These are phyloP conservation scores for Taiozyma onychis DNA, from an alignment of 1,139 yeast species.

Conservation along the genomic window DNA sequence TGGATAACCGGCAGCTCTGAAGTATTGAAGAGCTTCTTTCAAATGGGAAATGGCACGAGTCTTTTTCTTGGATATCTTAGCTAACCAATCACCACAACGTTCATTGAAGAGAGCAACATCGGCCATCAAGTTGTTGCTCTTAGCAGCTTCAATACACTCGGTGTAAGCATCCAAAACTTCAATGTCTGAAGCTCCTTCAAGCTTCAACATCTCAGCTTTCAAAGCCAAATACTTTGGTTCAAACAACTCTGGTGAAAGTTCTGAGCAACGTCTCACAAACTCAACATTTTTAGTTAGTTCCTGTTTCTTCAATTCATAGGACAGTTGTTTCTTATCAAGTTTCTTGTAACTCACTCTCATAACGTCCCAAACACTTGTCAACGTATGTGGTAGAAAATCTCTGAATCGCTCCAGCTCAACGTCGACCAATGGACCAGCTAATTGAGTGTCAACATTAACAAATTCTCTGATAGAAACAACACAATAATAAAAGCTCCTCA, in stretches of 20 bases:
- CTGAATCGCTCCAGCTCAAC: slow-evolving; percentile 1
- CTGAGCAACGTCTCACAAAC: slow-evolving; percentile 8
- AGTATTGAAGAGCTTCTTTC: slow-evolving; percentile 10
- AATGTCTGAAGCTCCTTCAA: slow-evolving; percentile 26
- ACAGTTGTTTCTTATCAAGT: slow-evolving; percentile 7
- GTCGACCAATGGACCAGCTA: background rate
- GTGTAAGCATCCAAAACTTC: slow-evolving; percentile 42
- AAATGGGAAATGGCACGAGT: slow-evolving; percentile 13
- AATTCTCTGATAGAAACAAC: background rate
- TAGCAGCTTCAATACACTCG: slow-evolving; percentile 38
- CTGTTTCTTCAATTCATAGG: slow-evolving; percentile 2
- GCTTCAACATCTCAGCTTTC: slow-evolving; percentile 12
- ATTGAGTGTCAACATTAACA: background rate
- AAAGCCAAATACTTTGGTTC: slow-evolving; percentile 8
- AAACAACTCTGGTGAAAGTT: slow-evolving; percentile 9
- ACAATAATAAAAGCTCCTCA: slow-evolving; percentile 11
- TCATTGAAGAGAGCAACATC: slow-evolving; percentile 41
- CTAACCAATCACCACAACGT: slow-evolving; percentile 44
- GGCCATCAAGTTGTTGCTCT: slow-evolving; percentile 28
- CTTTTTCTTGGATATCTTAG: slow-evolving; percentile 24
- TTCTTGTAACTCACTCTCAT: background rate
- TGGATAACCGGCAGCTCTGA: slow-evolving; percentile 4
- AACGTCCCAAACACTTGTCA: slow-evolving; percentile 2
- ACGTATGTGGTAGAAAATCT: slow-evolving; percentile 5
- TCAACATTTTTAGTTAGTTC: background rate